Base-by-base conservation (phyloP, 163 green algal genomes). In the Smithsoniella earleae region DNA sequence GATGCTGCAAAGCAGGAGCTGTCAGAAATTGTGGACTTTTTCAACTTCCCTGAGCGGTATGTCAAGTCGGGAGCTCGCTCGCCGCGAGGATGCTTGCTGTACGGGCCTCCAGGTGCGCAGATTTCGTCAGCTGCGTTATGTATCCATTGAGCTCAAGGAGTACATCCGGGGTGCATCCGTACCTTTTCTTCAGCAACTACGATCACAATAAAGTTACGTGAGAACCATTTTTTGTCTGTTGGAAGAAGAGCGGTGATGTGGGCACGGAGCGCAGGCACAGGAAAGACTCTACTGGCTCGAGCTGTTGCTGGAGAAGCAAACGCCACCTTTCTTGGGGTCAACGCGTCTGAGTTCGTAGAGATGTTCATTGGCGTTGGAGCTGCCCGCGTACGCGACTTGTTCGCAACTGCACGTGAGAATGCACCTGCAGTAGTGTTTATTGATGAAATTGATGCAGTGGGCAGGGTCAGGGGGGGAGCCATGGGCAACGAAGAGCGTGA, bases 301-400 rank as follows among this genome's bases (percentile, higher is more conserved):
- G 90, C 91, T 18, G 90, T 96, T 43, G 91, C 92, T 10, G 78
- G 89, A 30, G 94, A 99, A 82, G 86, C 88, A 0, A 89, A 91
- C 36, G 92, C 92, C 5, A 84, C 88, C 36, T 99, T 99, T 86
- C 89, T 98, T 43, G 91, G 83, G 62, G 83, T 91, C 62, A 93
- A 89, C 66, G 94, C 92, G 13, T 95, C 90, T 2, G 93, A 98
- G 84, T 98, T 99, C 84, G 93, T 98, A 36, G 94, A 99, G 84
- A 97, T 99, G 90, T 98, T 96, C 83, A 92, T 96, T 62, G 87
- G 89, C 6, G 82, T 91, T 16, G 89, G 89, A 40, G 87, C 89
- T 3, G 83, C 89, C 54, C 86, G 93, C 36, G 90, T 97, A 30
- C 80, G 93, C 31, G 86, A 93, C 76, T 77, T 93, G 8, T 95